Base-by-base conservation (phyloP, 2,329 filamentous ascomycete species). In the Xylaria sp. region DNA sequence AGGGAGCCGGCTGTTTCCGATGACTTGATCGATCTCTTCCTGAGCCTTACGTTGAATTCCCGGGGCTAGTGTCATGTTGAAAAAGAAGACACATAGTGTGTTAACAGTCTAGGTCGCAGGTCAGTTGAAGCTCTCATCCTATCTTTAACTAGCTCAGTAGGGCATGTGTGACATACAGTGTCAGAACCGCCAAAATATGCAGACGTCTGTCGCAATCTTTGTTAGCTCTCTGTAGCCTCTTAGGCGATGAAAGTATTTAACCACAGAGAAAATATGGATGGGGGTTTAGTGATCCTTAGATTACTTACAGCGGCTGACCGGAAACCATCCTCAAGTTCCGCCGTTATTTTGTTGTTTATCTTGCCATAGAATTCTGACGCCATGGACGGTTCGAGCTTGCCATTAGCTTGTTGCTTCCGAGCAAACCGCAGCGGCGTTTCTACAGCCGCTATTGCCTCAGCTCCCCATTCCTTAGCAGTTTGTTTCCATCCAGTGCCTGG, bases 21-120 rank as follows among this genome's bases (percentile, higher is more conserved):
- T 15, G 14, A 38, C 35, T 12, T 12, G 35, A 38, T 38, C 35
- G 35, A 38, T 38, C 35, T 38, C 35, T 15, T 38, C 35, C 14
- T 38, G 35, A 38, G 35, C 35, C 14, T 38, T 38, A 38, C 35
- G 68, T 33, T 83, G 80, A 0, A 79, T 74, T 21, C 82, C 78
- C 0, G 83, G 83, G 45, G 76, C 76, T 2, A 82, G 42, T 2
- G 72, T 75, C 78, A 85, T 83, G 6, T 78, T 79, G 2, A 84
- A 71, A 66, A 80, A 82, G 72, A 84, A 85, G 9, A 15, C 14
- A 15, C 21, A 14, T 15, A 46, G 15, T 2, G 23, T 46, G 21
- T 28, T 46, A 15, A 28, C 43, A 1, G 43, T 46, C 43, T 46
- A 46, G 43, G 4, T 9, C 23, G 28, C 11, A 6, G 8, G 12